Evolutionary conservation across 1,284 basidiomycete genomes (phyloP), one percentile per base, ranked within the genome.

Genomic region (Irpex lacteus): DNA sequence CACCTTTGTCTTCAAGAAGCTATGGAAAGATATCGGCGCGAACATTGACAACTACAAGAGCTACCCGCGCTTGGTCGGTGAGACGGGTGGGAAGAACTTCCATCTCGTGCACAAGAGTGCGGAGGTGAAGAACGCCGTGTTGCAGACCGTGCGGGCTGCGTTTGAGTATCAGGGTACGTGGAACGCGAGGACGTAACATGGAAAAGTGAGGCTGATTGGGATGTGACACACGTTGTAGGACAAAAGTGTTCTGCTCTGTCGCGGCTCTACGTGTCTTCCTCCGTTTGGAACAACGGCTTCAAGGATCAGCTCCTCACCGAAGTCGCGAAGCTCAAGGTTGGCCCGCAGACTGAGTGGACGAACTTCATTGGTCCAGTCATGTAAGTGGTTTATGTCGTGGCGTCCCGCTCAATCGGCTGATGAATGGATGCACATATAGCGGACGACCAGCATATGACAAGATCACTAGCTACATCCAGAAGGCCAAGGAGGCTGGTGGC

Each of bases 171-270:
- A 96, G 80, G 96, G 95, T 87, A 65, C 47, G 70, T 62, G 19
- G 7, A 26, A 56, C 54, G 26, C 8, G 26, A 54, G 52, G 52
- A 47, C 19, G 18, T 61, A 47, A 21, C 7, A 11, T 56, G 58
- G 37, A 40, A 18, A 62, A 60, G 4, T 34, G 50, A 21, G 34
- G 44, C 4, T 15, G 36, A 47, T 57, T 18, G 61, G 13, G 54
- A 65, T 4, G 36, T 50, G 55, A 13, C n/a, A 21, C 32, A 11
- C 8, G 3, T 58, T 34, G 11, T 62, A 91, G 91, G 92, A 57
- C 98, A 99, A 76, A 99, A 99, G 80, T 99, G 97, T 78, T 97
- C 95, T 38, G 97, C 98, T 0, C 85, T 98, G 36, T 96, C 95
- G 4, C 85, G 97, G 59, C 76, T 94, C 50, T 99, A 99, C 78